These are phyloP conservation scores for Monilinia fructicola DNA, from an alignment of 2,329 filamentous ascomycete species.

Conservation along the genomic window DNA sequence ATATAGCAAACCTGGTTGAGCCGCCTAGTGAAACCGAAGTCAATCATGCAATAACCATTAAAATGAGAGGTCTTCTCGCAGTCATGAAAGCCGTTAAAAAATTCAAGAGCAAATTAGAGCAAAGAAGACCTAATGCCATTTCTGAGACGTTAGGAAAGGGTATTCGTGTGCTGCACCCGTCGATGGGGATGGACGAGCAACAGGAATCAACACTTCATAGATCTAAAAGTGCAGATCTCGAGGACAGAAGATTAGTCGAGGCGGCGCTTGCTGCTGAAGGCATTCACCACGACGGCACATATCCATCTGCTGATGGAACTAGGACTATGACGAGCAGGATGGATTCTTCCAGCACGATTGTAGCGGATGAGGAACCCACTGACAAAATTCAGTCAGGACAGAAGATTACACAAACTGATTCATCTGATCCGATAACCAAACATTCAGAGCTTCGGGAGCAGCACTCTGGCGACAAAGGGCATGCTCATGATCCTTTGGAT, in stretches of 20 bases:
- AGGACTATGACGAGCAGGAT: constrained; percentile 13
- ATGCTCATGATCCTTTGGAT: constrained; percentile 63
- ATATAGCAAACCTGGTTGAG: constrained; percentile 77
- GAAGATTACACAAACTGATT: constrained; percentile 27
- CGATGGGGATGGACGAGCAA: constrained; percentile 50
- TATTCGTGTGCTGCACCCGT: constrained; percentile 53
- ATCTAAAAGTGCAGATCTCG: constrained; percentile 51
- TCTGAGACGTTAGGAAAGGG: constrained; percentile 60
- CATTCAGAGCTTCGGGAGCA: constrained; percentile 8
- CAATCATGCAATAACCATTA: constrained; percentile 84
- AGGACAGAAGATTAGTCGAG: constrained; percentile 51
- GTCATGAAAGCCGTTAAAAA: constrained; percentile 88
- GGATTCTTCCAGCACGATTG: constrained; percentile 25
- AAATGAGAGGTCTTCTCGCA: constrained; percentile 70
- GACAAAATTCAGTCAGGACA: neutral
- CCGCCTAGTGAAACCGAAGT: constrained; percentile 88
- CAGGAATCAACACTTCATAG: constrained; percentile 39
- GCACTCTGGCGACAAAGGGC: constrained; percentile 53
- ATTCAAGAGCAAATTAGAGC: constrained; percentile 74
- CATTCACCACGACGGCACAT: constrained; percentile 48
- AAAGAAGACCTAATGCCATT: constrained; percentile 52
- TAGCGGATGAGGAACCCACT: constrained; percentile 3
- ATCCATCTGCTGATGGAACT: constrained; percentile 31
- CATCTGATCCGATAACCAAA: constrained; percentile 16
- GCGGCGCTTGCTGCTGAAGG: constrained; percentile 53